Evolutionary conservation across 2,329 filamentous ascomycete species (phyloP).

Genomic region (Botrytis galanthina): DNA sequence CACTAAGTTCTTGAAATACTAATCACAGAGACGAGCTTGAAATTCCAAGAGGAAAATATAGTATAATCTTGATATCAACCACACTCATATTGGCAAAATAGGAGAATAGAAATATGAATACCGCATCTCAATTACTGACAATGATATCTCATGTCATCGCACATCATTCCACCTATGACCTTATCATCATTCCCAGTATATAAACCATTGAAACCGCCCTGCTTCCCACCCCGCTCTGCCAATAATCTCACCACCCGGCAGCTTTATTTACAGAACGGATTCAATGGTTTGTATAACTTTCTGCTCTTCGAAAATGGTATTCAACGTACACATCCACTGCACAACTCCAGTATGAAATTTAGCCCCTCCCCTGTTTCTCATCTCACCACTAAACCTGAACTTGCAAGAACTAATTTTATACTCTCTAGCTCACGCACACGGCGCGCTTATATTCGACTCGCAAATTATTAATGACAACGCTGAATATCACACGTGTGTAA

Average conservation of each 20-base stretch:
- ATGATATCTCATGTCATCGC: background rate
- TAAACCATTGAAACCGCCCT: background rate
- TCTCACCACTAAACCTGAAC: background rate
- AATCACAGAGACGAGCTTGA: background rate
- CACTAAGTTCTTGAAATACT: fast-evolving
- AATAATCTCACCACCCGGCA: background rate
- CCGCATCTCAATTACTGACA: background rate
- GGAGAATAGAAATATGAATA: background rate
- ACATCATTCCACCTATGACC: background rate
- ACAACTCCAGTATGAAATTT: background rate
- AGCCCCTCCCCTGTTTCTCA: background rate
- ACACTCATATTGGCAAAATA: background rate
- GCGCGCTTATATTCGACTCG: background rate
- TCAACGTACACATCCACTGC: background rate
- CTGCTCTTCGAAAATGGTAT: background rate
- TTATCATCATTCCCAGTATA: background rate
- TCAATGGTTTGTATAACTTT: background rate
- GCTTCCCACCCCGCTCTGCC: background rate
- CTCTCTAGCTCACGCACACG: background rate
- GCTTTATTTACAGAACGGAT: background rate
- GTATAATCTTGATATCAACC: background rate
- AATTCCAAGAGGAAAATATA: background rate
- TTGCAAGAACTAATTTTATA: background rate
- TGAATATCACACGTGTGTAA: background rate
- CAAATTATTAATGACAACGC: background rate